Evolutionary conservation across 495 filamentous ascomycete genomes (phyloP).

Genomic region (Penicillium malachiteum): DNA sequence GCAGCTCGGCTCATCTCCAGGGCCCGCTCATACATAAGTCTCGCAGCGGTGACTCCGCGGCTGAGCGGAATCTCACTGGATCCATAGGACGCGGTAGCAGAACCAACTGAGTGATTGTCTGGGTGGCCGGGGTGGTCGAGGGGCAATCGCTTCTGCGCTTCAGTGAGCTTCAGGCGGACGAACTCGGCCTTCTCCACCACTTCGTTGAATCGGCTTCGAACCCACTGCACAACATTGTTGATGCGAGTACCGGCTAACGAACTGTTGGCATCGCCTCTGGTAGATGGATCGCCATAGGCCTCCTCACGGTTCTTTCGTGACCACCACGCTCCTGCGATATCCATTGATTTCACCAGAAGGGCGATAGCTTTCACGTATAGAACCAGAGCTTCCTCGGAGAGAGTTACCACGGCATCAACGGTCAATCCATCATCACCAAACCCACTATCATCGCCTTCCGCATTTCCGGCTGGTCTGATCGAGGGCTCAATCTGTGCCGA

Average conservation of each 20-base stretch:
- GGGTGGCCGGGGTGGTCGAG: conserved; percentile 84
- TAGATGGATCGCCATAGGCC: conserved; percentile 45
- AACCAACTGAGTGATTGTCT: conserved; percentile 62
- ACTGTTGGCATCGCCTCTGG: conserved; percentile 43
- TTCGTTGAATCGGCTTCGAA: conserved; percentile 90
- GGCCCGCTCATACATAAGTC: conserved; percentile 96
- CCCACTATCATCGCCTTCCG: conserved; percentile 41
- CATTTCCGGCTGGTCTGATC: conserved; percentile 28
- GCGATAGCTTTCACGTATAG: conserved; percentile 92
- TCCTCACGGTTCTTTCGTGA: conserved; percentile 70
- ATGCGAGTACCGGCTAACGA: conserved; percentile 68
- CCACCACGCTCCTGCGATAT: conserved; percentile 95
- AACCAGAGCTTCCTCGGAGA: conserved; percentile 93
- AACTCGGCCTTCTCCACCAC: conserved; percentile 93
- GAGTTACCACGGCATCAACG: conserved; percentile 75
- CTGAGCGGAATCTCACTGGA: conserved; percentile 68
- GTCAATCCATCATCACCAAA: conserved; percentile 59
- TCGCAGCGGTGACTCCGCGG: conserved; percentile 85
- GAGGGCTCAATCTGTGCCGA: conserved; percentile 56
- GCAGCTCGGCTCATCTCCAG: conserved; percentile 93
- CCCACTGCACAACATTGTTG: conserved; percentile 93
- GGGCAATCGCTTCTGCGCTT: conserved; percentile 82
- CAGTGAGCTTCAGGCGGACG: conserved; percentile 80
- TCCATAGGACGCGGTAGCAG: conserved; percentile 45
- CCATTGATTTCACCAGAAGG: conserved; percentile 91